These are phyloP conservation scores for Pyrenula massariospora DNA, from an alignment of 495 filamentous ascomycete genomes.

Conservation along the genomic window DNA sequence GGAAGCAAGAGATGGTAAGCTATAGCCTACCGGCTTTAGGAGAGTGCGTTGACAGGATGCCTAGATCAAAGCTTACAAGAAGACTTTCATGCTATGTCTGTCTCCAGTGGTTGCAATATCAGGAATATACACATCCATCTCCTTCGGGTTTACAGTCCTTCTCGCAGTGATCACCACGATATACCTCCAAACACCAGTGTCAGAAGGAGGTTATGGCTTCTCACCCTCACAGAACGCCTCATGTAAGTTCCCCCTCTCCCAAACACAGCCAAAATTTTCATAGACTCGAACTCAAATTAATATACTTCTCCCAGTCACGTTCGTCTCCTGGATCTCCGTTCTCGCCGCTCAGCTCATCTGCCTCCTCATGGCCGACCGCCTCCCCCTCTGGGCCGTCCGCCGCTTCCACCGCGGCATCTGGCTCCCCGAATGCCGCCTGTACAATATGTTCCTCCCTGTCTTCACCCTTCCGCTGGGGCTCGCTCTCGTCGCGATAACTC, in stretches of 20 bases:
- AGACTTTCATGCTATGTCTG: no score
- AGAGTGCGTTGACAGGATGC: no score
- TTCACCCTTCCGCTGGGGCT: constrained; percentile 27
- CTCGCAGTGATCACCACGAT: no score
- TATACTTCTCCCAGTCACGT: constrained; percentile 16
- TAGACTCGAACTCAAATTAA: no score
- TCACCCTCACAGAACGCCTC: constrained; percentile 27
- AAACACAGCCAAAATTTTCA: constrained; percentile 18
- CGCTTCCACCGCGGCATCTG: constrained; percentile 23
- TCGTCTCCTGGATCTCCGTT: constrained; percentile 26
- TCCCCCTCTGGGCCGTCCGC: constrained; percentile 21
- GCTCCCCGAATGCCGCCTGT: constrained; percentile 32
- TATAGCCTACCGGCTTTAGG: no score
- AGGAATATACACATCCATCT: no score
- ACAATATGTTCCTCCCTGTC: constrained; percentile 16
- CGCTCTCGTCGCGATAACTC: constrained; percentile 26
- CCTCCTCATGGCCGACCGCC: constrained; percentile 24
- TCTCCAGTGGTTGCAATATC: no score
- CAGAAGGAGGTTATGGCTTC: no score
- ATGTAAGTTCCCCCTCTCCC: constrained; percentile 24
- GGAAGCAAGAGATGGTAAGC: no score
- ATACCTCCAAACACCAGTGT: no score
- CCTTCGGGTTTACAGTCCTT: no score
- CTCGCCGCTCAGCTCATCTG: constrained; percentile 21
- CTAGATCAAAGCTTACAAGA: no score